Base-by-base conservation (phyloP, 306 rosid species). In the Ceratonia siliqua region DNA sequence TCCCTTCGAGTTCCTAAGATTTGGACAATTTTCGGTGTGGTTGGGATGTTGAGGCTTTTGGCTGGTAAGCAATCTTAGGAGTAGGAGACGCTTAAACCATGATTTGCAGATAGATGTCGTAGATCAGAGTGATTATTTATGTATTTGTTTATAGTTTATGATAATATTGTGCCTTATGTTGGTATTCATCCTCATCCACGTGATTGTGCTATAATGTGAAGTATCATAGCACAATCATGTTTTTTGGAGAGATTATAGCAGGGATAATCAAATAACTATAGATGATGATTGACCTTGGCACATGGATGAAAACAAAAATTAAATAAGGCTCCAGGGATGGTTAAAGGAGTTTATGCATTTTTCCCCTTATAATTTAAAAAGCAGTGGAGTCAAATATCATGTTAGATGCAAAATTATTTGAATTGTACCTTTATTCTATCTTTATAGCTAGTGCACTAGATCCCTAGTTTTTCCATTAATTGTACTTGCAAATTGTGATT, bases 11-110 rank as follows among this genome's bases (percentile, higher is more conserved):
- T 86, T 78, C 97, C 97, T 6, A 92, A 88, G 85, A 90, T 90
- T 69, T 79, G 38, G 74, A 86, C 93, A 0, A 87, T 94, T 70
- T 94, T 85, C 20, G 97, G 99, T 61, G 87, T 94, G 8, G 85
- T 87, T 70, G 99, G 99, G 70, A 85, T 92, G 85, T 80, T 94
- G 63, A 94, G 85, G 90, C 97, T 94, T 33, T 50, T 92, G 83
- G 90, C 93, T 74, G 96, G 98, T 91, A 82, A 84, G 81, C 72
- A 36, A 73, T 81, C 80, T 71, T 79, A 27, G 54, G 63, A 36
- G 68, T 80, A 21, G 46, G 55, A 42, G 67, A 70, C 28, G 64
- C 57, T 57, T 48, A 46, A 22, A 38, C 66, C 49, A 3, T 36
- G 43, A 57, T 83, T 66, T 74, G 71, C 32, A 38, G 62, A 17